Conservation (phyloP, 345 rosid genomes). For the Turnera subulata region DNA sequence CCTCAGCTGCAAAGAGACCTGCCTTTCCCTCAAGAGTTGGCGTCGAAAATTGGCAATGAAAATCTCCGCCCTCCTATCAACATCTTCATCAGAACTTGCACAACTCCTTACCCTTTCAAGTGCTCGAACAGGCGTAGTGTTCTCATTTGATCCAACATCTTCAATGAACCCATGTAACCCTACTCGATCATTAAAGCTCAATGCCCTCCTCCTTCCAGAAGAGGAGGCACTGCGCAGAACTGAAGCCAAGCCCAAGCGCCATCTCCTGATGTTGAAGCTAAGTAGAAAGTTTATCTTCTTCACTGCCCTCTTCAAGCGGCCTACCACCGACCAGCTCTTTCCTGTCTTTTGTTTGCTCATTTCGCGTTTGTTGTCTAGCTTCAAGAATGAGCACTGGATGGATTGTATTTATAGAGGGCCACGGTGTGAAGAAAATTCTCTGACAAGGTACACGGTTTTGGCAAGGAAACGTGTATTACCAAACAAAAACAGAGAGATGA, state of each 20-base stretch:
- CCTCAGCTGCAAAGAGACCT: slow-evolving; percentile 35
- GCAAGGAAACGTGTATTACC: not conserved
- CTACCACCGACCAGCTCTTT: slow-evolving; percentile 6
- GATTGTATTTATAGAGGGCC: not conserved
- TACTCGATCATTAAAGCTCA: slow-evolving; percentile 28
- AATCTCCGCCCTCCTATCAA: slow-evolving; percentile 34
- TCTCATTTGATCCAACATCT: slow-evolving; percentile 7
- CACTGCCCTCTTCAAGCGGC: slow-evolving; percentile 24
- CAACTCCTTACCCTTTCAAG: slow-evolving; percentile 8
- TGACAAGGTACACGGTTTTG: not conserved
- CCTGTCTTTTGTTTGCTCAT: slow-evolving; percentile 13
- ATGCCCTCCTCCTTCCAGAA: not conserved
- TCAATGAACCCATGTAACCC: slow-evolving; percentile 18
- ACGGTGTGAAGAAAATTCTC: not conserved
- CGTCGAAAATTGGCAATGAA: slow-evolving; percentile 43
- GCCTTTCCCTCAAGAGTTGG: slow-evolving; percentile 35
- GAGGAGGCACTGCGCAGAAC: not conserved
- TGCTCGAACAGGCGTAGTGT: not conserved
- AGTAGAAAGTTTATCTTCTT: slow-evolving; percentile 21
- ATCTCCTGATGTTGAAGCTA: slow-evolving; percentile 3
- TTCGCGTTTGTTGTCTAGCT: not conserved
- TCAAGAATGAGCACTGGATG: too few relatives aligned
- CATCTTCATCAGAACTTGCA: slow-evolving; percentile 26
- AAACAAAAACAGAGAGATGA: too few relatives aligned
- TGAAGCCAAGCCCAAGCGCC: slow-evolving; percentile 22